Evolutionary conservation across 2,329 filamentous ascomycete genomes (phyloP), one percentile per base, ranked within the genome.

Genomic region (Sclerotinia nivalis): DNA sequence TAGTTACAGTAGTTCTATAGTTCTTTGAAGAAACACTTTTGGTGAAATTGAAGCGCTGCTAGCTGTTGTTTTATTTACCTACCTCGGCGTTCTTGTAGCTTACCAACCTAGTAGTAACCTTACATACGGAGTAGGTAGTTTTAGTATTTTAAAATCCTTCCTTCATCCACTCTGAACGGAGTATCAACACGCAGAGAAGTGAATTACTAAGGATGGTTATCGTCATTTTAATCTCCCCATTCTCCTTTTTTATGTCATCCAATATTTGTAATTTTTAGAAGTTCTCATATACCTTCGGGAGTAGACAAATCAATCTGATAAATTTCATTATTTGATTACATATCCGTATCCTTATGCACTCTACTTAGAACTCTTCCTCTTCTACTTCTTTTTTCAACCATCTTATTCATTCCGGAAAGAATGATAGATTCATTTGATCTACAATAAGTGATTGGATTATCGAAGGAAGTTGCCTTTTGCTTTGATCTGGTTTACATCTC

Each of bases 1-100:
- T 20, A 55, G 28, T 55, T n/a, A 25, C 52, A 31, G 37, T 40
- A 40, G 37, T 20, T 31, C 28, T 34, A 9, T 40, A 40, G 37
- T 20, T 31, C 28, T 34, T 22, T 34, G 28, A 55, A 55, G 15
- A 20, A 55, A 31, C 28, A 20, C 31, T 13, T 31, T 40, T 43
- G 13, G 12, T 43, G 13, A 43, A 43, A 43, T 43, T 15, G 28
- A 31, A 20, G 25, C 6, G 25, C 50, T 31, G 52, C 52, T 31
- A 55, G 52, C 25, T 31, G 31, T 55, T 40, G 13, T 40, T 13
- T 40, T 40, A 31, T 18, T 31, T 56, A 12, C 31, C 54, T 56
- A 37, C 54, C 54, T 56, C 54, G 54, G 54, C 20, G 54, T 56
- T 56, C 54, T 37, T 56, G 54, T 37, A 56, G 54, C 49, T 25